A percentile compares a stretch with the other conserved stretches of the same genome.
Conservation (phyloP, 2,329 filamentous ascomycete species). For the Byssothecium circinans region DNA sequence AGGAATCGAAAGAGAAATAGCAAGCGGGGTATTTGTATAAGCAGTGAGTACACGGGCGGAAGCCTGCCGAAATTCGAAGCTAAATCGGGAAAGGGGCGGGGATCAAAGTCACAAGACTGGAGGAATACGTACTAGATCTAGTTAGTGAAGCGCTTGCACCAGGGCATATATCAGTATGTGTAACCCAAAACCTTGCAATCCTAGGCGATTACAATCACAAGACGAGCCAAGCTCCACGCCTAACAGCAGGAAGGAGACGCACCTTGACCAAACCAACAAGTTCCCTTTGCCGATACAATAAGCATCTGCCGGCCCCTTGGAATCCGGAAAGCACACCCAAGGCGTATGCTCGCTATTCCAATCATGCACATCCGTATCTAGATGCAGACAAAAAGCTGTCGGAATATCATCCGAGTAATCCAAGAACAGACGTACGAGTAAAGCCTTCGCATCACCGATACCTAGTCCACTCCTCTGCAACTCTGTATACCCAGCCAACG, state of each 20-base stretch:
- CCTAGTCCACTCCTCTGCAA: constrained; percentile 33
- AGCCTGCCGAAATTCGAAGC: too few species aligned
- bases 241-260: not conserved
- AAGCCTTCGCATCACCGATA: constrained; percentile 21
- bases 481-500: constrained; percentile 21
- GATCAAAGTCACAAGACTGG: too few species aligned
- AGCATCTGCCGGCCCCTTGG: constrained; percentile 15
- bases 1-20: too few species aligned
- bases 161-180: too few species aligned
- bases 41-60: too few species aligned
- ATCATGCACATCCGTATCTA: constrained; percentile 22
- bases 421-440: constrained; percentile 29
- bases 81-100: too few species aligned
- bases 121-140: too few species aligned
- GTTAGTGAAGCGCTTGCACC: too few species aligned
- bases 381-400: constrained; percentile 33
- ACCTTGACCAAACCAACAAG: constrained; percentile 24
- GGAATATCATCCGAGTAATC: constrained; percentile 9
- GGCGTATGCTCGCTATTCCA: constrained; percentile 20
- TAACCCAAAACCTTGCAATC: too few species aligned
- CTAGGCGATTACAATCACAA: too few species aligned
- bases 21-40: too few species aligned
- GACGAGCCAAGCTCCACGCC: too few species aligned
- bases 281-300: constrained; percentile 22
- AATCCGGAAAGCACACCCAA: constrained; percentile 17